Evolutionary conservation across 768 basidiomycete species (phyloP), one percentile per base, ranked within the genome.

Genomic region (Calvatia gigantea): DNA sequence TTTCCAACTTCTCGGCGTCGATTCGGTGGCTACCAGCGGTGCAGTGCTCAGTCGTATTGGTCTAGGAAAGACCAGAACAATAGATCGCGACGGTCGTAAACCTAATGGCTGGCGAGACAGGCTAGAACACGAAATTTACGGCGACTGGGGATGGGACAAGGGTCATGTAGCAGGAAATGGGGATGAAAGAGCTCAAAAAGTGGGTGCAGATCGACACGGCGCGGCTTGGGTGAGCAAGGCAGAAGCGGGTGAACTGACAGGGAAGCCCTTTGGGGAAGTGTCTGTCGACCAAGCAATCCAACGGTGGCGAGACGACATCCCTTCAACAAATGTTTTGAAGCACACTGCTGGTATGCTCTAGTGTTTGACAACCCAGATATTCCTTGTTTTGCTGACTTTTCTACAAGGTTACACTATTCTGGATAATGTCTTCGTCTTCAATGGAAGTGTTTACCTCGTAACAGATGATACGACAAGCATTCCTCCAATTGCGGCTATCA

Each of bases 401-500:
- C 41, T 7, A 28, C 27, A 28, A 94, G 94, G 94, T 3, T 91
- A 85, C 71, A 92, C 89, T 0, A 81, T 94, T 41, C 73, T 95
- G 54, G 90, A 94, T 62, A 87, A 91, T 58, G 77, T 91, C n/a
- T 82, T 87, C 63, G 69, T 89, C n/a, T 74, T 80, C 62, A 84
- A 88, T 60, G 84, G 85, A 8, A 83, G 83, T 2, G 78, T 91
- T 58, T 91, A 84, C 67, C 68, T 95, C 56, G 85, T 95, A 32
- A 81, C 86, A 3, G 85, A 93, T 65, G 75, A 84, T 57, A 76
- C 77, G 4, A 67, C 75, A 1, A 70, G 73, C n/a, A 78, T 92
- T 47, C 94, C 92, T 1, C 56, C 77, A 1, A 65, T 85, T 29
- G 67, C 67, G 4, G 69, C 74, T 1, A 85, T 89, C 17, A 70